Conservation (phyloP, 1,139 yeast species). For the Hanseniaspora gamundiae region DNA sequence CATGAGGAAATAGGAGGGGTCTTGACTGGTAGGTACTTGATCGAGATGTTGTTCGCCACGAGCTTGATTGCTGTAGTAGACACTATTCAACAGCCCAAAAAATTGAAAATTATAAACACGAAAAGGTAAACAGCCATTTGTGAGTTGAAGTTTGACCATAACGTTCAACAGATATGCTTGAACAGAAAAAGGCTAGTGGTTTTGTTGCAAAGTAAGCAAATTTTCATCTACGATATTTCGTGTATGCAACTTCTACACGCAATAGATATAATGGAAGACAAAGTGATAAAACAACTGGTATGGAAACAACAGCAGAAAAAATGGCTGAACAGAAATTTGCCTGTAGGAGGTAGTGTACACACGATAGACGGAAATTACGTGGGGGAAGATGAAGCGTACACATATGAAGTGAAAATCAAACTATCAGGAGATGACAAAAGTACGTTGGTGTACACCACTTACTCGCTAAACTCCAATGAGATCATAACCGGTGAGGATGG, state of each 20-base stretch:
- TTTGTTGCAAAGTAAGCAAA: conserved; percentile 45
- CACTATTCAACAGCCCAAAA: conserved; percentile 34
- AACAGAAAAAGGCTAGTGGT: conserved; percentile 57
- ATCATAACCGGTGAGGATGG: neutral
- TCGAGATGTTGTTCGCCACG: conserved; percentile 61
- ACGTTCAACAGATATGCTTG: conserved; percentile 47
- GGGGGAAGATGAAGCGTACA: neutral
- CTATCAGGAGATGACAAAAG: conserved; percentile 18
- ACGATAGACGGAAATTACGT: neutral
- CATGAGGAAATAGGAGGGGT: conserved; percentile 1
- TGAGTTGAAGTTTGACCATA: conserved; percentile 55
- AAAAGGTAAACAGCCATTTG: conserved; percentile 32
- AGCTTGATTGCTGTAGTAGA: conserved; percentile 51
- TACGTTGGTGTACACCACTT: conserved; percentile 20
- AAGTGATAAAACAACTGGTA: conserved; percentile 4
- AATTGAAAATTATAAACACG: conserved; percentile 49
- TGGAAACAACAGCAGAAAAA: conserved; percentile 9
- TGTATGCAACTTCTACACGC: conserved; percentile 59
- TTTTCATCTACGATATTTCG: conserved; percentile 60
- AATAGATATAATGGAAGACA: conserved; percentile 29
- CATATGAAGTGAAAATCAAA: conserved; percentile 1
- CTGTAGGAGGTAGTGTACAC: neutral
- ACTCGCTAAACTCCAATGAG: conserved; percentile 7
- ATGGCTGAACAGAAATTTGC: conserved; percentile 2
- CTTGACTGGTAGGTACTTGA: conserved; percentile 15